A percentile compares a stretch with the other conserved stretches of the same genome.
These are phyloP conservation scores for Skeletonema marinoi DNA, from an alignment of 108 stramenopile species.

Conservation along the genomic window DNA sequence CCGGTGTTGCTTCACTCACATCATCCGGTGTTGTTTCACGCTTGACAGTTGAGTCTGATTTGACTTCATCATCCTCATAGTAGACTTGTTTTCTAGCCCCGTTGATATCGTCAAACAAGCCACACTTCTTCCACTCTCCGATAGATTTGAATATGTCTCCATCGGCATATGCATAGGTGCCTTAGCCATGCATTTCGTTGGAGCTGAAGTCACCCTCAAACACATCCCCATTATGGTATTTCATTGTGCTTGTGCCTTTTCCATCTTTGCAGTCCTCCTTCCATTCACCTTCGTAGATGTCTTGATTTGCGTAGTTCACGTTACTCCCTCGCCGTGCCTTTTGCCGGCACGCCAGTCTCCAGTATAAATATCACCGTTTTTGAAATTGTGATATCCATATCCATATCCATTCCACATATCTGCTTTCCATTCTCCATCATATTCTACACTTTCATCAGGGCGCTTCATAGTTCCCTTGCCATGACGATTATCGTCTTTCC, in stretches of 20 bases:
- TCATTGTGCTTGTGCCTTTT: background rate
- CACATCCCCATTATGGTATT: background rate
- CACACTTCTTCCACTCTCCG: slow-evolving; percentile 58
- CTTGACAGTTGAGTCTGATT: background rate
- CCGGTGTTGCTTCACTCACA: too few relatives aligned
- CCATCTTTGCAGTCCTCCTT: background rate
- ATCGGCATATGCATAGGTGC: slow-evolving; percentile 29
- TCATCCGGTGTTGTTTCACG: background rate
- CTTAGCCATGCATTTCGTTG: slow-evolving; percentile 31
- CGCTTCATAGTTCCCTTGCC: slow-evolving; percentile 75
- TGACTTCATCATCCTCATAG: background rate
- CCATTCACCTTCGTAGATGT: background rate
- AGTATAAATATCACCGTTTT: slow-evolving; percentile 58
- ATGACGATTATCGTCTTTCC: slow-evolving; percentile 69
- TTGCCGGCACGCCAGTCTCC: slow-evolving; percentile 53
- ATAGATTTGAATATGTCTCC: slow-evolving; percentile 42
- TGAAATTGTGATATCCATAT: slow-evolving; percentile 42
- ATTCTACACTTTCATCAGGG: slow-evolving; percentile 62
- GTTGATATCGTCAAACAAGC: background rate
- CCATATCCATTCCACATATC: slow-evolving; percentile 52
- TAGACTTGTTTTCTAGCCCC: background rate
- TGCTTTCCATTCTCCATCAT: slow-evolving; percentile 63
- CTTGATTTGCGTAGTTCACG: slow-evolving; percentile 48
- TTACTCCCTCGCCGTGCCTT: slow-evolving; percentile 43
- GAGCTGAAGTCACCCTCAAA: slow-evolving; percentile 21